Conservation (phyloP, 352 stramenopile species). For the Phytophthora hibernalis region DNA sequence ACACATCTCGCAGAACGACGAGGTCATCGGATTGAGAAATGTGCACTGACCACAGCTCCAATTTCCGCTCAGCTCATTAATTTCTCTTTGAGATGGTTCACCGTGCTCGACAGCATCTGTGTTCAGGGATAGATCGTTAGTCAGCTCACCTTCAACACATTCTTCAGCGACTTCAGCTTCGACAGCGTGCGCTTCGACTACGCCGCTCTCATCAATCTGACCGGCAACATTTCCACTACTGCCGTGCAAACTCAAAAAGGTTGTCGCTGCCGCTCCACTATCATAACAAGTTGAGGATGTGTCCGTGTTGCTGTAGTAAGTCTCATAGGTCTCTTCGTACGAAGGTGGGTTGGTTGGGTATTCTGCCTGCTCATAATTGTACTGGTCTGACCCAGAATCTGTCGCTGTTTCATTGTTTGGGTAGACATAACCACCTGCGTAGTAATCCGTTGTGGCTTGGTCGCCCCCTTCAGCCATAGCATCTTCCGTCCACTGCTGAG, state of each 20-base stretch:
- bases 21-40: conserved; percentile 58
- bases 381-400: background rate
- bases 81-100: conserved; percentile 9
- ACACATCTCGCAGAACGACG: conserved; percentile 74
- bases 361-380: conserved; percentile 8
- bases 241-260: conserved; percentile 30
- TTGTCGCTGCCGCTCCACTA: conserved; percentile 18
- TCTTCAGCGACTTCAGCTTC: conserved; percentile 40
- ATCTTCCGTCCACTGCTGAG: conserved; percentile 20
- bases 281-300: conserved; percentile 4
- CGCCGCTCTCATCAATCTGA: background rate
- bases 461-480: conserved; percentile 17
- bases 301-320: conserved; percentile 18
- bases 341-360: conserved; percentile 13
- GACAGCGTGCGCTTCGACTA: conserved; percentile 55
- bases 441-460: conserved; percentile 15
- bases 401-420: conserved; percentile 1
- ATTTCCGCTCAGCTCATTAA: conserved; percentile 8
- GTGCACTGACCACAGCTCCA: conserved; percentile 70
- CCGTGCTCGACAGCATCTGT: conserved; percentile 10
- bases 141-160: conserved; percentile 14
- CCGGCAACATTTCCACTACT: background rate
- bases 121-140: background rate
- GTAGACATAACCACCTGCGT: conserved; percentile 27
- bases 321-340: conserved; percentile 16